Percentiles rank a stretch among this genome's conserved stretches.
These are phyloP conservation scores for Zygosaccharomyces pseudobailii DNA, from an alignment of 1,139 yeast genomes.

Conservation along the genomic window DNA sequence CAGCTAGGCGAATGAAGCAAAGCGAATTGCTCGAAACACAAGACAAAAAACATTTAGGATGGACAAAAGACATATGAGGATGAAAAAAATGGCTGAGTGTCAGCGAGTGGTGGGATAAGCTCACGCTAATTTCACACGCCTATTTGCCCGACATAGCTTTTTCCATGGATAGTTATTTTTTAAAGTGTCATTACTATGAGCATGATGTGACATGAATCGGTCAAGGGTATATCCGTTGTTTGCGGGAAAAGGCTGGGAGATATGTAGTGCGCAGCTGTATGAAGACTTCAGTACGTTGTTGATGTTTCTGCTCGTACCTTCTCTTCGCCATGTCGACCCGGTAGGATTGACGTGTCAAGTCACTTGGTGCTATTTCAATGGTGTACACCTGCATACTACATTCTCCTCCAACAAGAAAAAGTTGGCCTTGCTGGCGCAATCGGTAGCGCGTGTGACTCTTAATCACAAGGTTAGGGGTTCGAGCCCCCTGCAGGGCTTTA, in stretches of 20 bases:
- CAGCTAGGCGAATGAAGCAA: background rate
- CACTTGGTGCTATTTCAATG: too few species aligned
- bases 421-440: constrained; percentile 43
- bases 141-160: background rate
- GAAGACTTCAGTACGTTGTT: background rate
- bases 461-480: constrained; percentile 44
- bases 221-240: background rate
- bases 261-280: too few species aligned
- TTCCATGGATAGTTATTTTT: background rate
- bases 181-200: too few species aligned
- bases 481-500: constrained; percentile 43
- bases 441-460: constrained; percentile 47
- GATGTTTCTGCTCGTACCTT: too few species aligned
- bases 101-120: background rate
- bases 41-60: background rate
- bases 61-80: background rate
- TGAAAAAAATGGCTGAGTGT: too few species aligned
- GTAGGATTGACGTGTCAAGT: too few species aligned
- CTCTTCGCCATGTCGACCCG: too few species aligned
- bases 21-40: background rate
- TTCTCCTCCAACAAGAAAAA: too few species aligned
- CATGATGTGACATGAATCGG: background rate
- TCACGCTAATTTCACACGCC: background rate
- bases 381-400: too few species aligned
- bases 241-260: too few species aligned